phyloP scores from a whole-genome alignment of 257 asterid genomes.

The Solanum pimpinellifolium region DNA sequence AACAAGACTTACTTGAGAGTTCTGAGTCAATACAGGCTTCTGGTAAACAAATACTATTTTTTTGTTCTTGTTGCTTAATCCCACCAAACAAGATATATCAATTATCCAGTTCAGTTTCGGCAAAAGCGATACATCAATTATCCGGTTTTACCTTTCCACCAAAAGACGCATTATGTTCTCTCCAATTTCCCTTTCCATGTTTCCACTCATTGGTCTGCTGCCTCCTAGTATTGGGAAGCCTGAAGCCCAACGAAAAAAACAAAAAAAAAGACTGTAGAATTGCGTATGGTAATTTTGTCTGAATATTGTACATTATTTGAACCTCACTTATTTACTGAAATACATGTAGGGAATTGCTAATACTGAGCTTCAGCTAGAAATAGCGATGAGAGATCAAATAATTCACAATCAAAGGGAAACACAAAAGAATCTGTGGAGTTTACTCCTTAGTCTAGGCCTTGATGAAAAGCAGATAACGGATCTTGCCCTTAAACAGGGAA shows the following conservation, averaged over 20 bases:
- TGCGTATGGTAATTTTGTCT: not conserved
- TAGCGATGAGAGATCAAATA: conserved; percentile 91
- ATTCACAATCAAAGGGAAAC: conserved; percentile 81
- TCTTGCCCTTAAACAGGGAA: conserved; percentile 60
- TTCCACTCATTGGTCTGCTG: not conserved
- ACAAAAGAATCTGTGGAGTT: conserved; percentile 60
- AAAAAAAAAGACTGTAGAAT: not conserved
- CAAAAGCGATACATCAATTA: not conserved
- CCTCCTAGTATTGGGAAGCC: not conserved
- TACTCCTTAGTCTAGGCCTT: conserved; percentile 68
- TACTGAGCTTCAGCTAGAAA: conserved; percentile 90
- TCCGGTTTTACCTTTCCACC: not conserved
- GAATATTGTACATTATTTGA: not conserved
- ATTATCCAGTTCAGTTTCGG: not conserved
- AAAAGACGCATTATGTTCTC: not conserved
- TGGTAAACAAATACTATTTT: conserved; percentile 32
- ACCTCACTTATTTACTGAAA: conserved; percentile 1
- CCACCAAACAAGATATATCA: not conserved
- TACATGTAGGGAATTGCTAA: conserved; percentile 64
- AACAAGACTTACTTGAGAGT: conserved; percentile 78
- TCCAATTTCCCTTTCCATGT: not conserved
- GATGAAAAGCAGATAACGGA: conserved; percentile 67
- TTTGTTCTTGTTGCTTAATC: not conserved
- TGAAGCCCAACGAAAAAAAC: not conserved
- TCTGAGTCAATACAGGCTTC: conserved; percentile 83